Base-by-base conservation (phyloP, 2,329 filamentous ascomycete species). In the Colletotrichum australisinense region DNA sequence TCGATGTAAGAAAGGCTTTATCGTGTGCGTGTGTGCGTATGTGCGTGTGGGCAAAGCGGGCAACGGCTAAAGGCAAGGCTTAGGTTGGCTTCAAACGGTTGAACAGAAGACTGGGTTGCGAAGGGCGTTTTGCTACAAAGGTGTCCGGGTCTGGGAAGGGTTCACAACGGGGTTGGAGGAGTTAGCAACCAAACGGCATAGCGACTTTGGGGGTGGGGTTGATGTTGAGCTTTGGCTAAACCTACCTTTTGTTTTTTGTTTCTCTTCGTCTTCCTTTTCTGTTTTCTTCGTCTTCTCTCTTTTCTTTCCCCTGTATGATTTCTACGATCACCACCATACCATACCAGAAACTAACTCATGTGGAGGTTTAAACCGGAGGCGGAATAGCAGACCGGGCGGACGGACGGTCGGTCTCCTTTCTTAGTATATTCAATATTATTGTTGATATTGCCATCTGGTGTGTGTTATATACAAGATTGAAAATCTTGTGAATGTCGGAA, bases 171-270 rank as follows among this genome's bases (percentile, higher is more conserved):
- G 67, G 62, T 52, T 57, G 71, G 60, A 66, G 71, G 71, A 73
- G 71, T 73, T 73, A 73, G 67, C 71, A 73, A 73, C 71, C 71
- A 73, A 73, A 71, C 67, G 71, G 67, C 71, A 73, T 73, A 73
- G 71, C 71, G 71, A 71, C 38, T 71, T 67, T 56, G 38, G 38
- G 38, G 38, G 14, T 5, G 32, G 32, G 32, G 32, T 35, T 35
- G 71, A 71, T 66, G 71, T 66, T 66, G 67, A 71, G 71, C 67
- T 73, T 63, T 73, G 55, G 67, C 60, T 67, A 73, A 63, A 73
- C 71, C 71, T 70, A 73, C 71, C 26, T 66, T 70, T 67, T 70
- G n/a, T 58, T 46, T 46, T 46, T 53, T 35, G n/a, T 35, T 35
- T 12, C 9, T 53, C 52, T 26, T 49, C 60, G 38, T 42, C 6